phyloP scores from a whole-genome alignment of 2,329 filamentous ascomycete genomes.

The Sordariomycetes sp. region DNA sequence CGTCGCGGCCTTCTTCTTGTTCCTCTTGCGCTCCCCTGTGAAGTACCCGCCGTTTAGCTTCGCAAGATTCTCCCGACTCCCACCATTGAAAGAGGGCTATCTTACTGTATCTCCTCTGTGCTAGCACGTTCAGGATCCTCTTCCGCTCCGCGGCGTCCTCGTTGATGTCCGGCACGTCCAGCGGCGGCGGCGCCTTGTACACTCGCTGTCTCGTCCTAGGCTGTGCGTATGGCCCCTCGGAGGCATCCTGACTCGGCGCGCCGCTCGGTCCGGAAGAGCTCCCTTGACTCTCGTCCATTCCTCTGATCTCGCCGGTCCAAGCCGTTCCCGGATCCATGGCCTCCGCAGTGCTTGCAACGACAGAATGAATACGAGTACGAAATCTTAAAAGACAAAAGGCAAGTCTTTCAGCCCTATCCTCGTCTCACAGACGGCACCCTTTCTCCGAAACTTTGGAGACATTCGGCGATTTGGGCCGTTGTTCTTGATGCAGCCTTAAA shows the following conservation, averaged over 20 bases:
- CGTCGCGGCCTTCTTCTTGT: conserved; percentile 5
- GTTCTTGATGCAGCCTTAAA: background rate
- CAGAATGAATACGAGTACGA: background rate
- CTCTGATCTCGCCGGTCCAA: background rate
- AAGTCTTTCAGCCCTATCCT: background rate
- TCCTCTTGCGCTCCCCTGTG: conserved; percentile 17
- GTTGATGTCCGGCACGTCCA: conserved; percentile 35
- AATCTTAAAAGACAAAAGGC: background rate
- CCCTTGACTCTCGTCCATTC: background rate
- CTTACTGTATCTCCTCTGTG: conserved; percentile 41
- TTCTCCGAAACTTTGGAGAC: background rate
- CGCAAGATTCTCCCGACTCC: background rate
- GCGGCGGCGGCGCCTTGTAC: conserved; percentile 25
- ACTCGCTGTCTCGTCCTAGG: conserved; percentile 26
- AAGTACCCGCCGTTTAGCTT: background rate
- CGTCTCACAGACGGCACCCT: background rate
- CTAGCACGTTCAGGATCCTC: conserved; percentile 40
- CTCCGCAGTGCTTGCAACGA: background rate
- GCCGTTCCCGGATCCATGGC: background rate
- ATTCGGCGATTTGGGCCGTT: background rate
- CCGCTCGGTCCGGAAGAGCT: conserved; percentile 7
- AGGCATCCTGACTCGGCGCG: background rate
- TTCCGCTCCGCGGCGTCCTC: conserved; percentile 42
- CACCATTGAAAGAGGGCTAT: background rate
- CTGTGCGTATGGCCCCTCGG: conserved; percentile 5